Evolutionary conservation across 768 basidiomycete species (phyloP).

Genomic region (Suillus clintonianus): DNA sequence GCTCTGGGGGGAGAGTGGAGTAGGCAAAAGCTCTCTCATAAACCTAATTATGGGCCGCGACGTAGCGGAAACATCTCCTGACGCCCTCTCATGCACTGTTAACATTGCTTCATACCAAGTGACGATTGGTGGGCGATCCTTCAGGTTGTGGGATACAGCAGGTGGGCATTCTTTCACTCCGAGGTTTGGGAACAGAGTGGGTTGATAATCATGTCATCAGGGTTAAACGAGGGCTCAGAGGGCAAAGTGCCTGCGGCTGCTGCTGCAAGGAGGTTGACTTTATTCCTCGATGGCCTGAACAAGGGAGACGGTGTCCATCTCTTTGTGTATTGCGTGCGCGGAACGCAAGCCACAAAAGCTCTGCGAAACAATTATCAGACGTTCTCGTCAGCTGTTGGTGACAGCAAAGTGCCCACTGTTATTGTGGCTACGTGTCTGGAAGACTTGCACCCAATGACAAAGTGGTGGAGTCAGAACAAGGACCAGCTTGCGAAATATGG

Average conservation of each 20-base stretch:
- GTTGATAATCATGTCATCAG: conserved; percentile 4
- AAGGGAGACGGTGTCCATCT: conserved; percentile 25
- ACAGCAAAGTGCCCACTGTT: conserved; percentile 24
- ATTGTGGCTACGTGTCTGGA: conserved; percentile 30
- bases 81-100: conserved; percentile 39
- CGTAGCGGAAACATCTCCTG: conserved; percentile 31
- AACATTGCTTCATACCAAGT: conserved; percentile 21
- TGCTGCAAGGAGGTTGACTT: conserved; percentile 26
- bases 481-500: conserved; percentile 23
- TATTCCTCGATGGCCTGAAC: conserved; percentile 34
- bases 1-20: conserved; percentile 44
- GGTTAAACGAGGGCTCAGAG: conserved; percentile 32
- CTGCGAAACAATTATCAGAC: conserved; percentile 20
- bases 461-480: conserved; percentile 39
- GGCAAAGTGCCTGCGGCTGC: conserved; percentile 27
- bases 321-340: conserved; percentile 31
- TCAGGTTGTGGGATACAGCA: conserved; percentile 34
- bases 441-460: conserved; percentile 27
- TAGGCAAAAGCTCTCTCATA: conserved; percentile 45
- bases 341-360: conserved; percentile 17
- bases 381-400: conserved; percentile 27
- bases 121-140: conserved; percentile 15
- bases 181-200: background rate
- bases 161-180: conserved; percentile 10
- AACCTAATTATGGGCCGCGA: conserved; percentile 39